Evolutionary conservation across 1,284 basidiomycete genomes (phyloP), one percentile per base, ranked within the genome.

Genomic region (Trametes pubescens): DNA sequence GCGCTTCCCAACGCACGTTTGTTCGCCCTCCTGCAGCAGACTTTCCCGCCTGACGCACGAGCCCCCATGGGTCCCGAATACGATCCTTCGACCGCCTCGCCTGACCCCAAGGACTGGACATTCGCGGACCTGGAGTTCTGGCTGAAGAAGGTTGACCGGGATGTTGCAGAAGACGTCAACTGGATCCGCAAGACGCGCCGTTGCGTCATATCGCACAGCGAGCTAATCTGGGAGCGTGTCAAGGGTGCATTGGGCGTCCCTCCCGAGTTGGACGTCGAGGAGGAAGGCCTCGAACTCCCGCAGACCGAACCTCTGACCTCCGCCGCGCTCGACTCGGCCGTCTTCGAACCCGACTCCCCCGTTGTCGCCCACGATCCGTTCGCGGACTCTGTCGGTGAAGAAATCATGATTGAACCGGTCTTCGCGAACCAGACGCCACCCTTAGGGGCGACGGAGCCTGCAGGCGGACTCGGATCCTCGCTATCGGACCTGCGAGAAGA

Each of bases 221-320:
- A 94, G 74, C 83, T 92, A 55, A 88, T 93, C 64, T 94, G 91
- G 91, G 92, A 93, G 74, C 84, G 91, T 57, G 79, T 93, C 72
- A 93, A 93, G 73, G 90, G 87, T 37, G 90, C 90, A 0, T 78
- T 94, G 1, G 92, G 92, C 11, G 86, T 92, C 0, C 92, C 91
- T 2, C 87, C 88, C 0, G 91, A 93, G 70, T 79, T 93, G 10
- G 91, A 93, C 67, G 71, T 83, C 29, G 85, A 86, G 52, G 80
- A 80, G 37, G 81, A 84, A 13, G 76, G 77, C 16, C 55, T 55
- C 5, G 59, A 61, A 26, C 48, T 57, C 35, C 59, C 46, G 21
- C 40, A 38, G 16, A 16, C 38, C 3, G 61, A 59, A 5, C 59
- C 62, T 4, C 55, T 65, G 38, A 64, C 67, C 6, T 51, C 61